phyloP scores from a whole-genome alignment of 1,284 basidiomycete genomes.

The Marasmius tenuissimus region DNA sequence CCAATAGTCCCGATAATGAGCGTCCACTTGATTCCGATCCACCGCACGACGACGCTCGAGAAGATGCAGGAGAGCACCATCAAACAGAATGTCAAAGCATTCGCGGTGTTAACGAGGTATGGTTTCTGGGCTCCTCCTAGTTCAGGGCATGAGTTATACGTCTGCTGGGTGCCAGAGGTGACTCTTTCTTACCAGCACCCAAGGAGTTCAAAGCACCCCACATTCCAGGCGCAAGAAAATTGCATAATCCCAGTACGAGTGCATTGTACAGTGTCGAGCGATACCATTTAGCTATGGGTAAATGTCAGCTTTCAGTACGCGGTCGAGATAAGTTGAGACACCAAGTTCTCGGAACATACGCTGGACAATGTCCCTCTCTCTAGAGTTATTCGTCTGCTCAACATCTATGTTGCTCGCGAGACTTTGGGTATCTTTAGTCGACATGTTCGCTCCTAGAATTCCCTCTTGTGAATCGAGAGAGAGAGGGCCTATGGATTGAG shows the following conservation, averaged over 20 bases:
- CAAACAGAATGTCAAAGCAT: conserved; percentile 11
- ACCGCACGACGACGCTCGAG: conserved; percentile 1
- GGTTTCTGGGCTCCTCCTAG: background rate
- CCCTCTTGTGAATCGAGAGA: too few relatives aligned
- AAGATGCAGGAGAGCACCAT: conserved; percentile 11
- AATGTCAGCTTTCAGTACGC: too few relatives aligned
- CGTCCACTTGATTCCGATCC: conserved; percentile 9
- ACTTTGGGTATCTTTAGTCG: too few relatives aligned
- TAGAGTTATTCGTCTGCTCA: too few relatives aligned
- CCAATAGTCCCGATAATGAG: conserved; percentile 10
- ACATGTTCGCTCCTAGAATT: too few relatives aligned
- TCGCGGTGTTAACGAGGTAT: conserved; percentile 7
- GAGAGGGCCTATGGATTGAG: too few relatives aligned
- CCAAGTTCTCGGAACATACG: too few relatives aligned
- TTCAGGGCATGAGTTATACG: background rate
- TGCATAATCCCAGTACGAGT: conserved; percentile 7
- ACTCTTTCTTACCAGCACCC: conserved; percentile 4
- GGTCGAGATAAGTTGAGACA: too few relatives aligned
- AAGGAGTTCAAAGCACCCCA: conserved; percentile 13
- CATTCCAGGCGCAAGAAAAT: conserved; percentile 7
- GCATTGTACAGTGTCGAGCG: conserved; percentile 4
- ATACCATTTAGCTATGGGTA: conserved; percentile 4
- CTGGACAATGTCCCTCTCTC: too few relatives aligned
- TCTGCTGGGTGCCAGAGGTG: background rate
- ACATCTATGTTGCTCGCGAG: too few relatives aligned